Percentiles rank a stretch among this genome's conserved stretches.
These are phyloP conservation scores for Talinum fruticosum DNA, from an alignment of 148 eudicot species.

Conservation along the genomic window DNA sequence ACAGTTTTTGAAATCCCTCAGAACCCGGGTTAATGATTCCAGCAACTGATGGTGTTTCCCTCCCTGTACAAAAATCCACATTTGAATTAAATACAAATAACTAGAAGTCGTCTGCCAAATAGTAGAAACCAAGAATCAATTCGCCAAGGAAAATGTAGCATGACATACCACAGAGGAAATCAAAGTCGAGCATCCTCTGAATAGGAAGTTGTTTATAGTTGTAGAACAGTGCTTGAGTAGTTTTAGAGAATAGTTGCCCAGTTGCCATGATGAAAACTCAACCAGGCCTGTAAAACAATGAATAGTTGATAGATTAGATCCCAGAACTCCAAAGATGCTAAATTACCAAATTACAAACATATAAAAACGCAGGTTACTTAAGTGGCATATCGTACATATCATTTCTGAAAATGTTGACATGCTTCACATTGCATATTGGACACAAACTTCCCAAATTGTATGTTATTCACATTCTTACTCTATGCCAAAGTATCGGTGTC, in stretches of 20 bases:
- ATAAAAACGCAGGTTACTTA: neutral
- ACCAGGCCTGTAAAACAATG: conserved; percentile 32
- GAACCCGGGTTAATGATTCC: conserved; percentile 96
- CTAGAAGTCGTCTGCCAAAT: neutral
- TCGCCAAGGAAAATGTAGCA: neutral
- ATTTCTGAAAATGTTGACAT: neutral
- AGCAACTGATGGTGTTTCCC: conserved; percentile 99
- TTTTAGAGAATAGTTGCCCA: conserved; percentile 88
- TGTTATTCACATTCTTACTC: neutral
- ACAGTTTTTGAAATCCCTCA: conserved; percentile 94
- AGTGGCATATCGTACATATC: neutral
- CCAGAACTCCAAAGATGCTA: neutral
- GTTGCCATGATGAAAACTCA: conserved; percentile 65
- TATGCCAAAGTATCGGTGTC: neutral
- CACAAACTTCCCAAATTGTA: neutral
- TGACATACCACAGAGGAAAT: conserved; percentile 88
- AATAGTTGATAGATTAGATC: neutral
- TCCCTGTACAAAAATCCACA: conserved; percentile 44
- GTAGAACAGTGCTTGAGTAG: conserved; percentile 94
- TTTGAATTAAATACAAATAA: neutral
- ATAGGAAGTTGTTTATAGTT: conserved; percentile 92
- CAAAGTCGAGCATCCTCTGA: conserved; percentile 99
- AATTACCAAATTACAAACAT: too few species aligned
- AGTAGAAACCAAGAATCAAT: neutral
- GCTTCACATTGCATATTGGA: neutral